phyloP scores from a whole-genome alignment of 1,284 basidiomycete species.

The Fomitopsis pinicola region DNA sequence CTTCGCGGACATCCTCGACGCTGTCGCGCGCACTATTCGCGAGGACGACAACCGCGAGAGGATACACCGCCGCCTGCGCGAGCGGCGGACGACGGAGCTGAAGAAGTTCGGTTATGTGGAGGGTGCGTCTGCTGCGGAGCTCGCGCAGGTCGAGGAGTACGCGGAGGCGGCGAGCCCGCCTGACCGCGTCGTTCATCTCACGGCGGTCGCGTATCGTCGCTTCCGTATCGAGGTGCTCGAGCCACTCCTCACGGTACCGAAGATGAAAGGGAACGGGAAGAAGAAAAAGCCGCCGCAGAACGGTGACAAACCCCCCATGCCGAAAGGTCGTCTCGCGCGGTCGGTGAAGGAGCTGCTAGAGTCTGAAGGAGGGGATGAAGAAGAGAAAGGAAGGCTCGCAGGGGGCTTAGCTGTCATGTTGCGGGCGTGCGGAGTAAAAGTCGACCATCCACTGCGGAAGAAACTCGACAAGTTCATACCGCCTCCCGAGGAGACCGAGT shows the following conservation, averaged over 20 bases:
- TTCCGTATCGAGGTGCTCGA: constrained; percentile 71
- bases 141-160: constrained; percentile 56
- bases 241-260: constrained; percentile 61
- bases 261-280: constrained; percentile 47
- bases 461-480: constrained; percentile 51
- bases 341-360: constrained; percentile 62
- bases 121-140: constrained; percentile 41
- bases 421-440: constrained; percentile 49
- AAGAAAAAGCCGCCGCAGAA: constrained; percentile 33
- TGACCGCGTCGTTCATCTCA: constrained; percentile 61
- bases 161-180: constrained; percentile 67
- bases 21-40: constrained; percentile 51
- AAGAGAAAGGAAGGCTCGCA: constrained; percentile 43
- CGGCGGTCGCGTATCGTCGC: constrained; percentile 59
- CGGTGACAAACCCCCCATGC: constrained; percentile 34
- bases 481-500: neutral
- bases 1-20: constrained; percentile 58
- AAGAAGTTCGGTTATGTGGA: constrained; percentile 65
- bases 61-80: constrained; percentile 51
- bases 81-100: constrained; percentile 56
- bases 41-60: constrained; percentile 52
- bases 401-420: constrained; percentile 48
- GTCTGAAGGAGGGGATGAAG: constrained; percentile 40
- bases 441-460: constrained; percentile 61
- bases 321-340: constrained; percentile 63